Evolutionary conservation across 345 rosid genomes (phyloP), one percentile per base, ranked within the genome.

Genomic region (Draba incana): DNA sequence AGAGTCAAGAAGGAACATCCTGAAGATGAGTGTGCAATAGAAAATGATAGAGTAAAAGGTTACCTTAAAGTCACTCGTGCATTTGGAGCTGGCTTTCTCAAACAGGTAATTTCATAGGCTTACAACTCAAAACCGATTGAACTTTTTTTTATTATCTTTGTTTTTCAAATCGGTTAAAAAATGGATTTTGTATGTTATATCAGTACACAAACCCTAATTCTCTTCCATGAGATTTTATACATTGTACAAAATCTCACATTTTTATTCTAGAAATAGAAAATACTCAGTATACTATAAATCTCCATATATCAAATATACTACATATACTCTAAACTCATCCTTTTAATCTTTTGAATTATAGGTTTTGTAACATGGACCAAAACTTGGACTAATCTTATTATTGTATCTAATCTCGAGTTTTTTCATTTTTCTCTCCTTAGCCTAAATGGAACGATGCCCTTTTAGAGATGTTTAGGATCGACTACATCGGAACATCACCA

Each of bases 1-100:
- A 85, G 96, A 80, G 88, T 93, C 31, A 88, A 75, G 77, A 81
- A 76, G 48, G 96, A 87, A 58, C 98, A 93, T 64, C 90, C 89
- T 8, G 96, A 87, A 66, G 98, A 93, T 75, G 82, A 81, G 30
- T 75, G 80, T 10, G 88, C 94, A 1, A 61, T 93, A 16, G 73
- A 79, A 69, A 93, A 93, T 55, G 96, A 90, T 35, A 84, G 98
- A 56, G 97, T 93, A 2, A 93, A 93, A 72, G 97, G 98, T 57
- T 90, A 86, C 42, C 71, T 93, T 83, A 92, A 86, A 81, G 97
- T 90, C 68, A 92, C 96, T 71, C 88, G 98, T 8, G 98, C 98
- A 14, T 93, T 93, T 43, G 97, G 98, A 3, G 96, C 93, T 24
- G 98, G 97, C 15, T 90, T 90, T 80, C 94, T 93, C 57, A 93